Evolutionary conservation across 192 early-diverging fungal genomes (phyloP).

Genomic region (Phlyctochytrium planicorne): DNA sequence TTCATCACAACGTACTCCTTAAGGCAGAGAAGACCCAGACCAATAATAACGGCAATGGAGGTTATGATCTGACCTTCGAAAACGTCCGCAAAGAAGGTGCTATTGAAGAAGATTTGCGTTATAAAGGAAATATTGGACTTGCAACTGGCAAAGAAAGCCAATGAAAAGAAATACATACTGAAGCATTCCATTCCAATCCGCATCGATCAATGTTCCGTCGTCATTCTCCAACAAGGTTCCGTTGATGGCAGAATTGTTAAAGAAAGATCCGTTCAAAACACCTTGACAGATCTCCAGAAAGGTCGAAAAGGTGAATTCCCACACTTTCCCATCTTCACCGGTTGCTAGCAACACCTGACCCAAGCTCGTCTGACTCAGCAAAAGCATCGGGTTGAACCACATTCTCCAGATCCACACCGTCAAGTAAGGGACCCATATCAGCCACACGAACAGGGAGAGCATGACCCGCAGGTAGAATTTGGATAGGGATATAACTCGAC

Average conservation of each 20-base stretch:
- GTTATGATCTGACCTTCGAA: slow-evolving; percentile 87
- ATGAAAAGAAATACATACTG: slow-evolving; percentile 1
- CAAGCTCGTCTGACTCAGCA: slow-evolving; percentile 9
- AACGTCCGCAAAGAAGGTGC: slow-evolving; percentile 44
- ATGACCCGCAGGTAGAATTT: slow-evolving; percentile 55
- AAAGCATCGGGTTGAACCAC: slow-evolving; percentile 55
- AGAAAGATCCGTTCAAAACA: neutral
- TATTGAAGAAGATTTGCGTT: too few species aligned
- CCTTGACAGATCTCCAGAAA: neutral
- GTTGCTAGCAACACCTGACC: neutral
- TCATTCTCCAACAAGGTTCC: neutral
- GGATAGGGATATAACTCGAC: neutral
- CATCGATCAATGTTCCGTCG: neutral
- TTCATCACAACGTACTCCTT: slow-evolving; percentile 86
- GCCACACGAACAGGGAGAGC: slow-evolving; percentile 72
- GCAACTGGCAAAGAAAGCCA: too few species aligned
- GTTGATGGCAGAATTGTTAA: neutral
- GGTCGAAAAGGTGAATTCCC: neutral
- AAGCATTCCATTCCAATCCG: neutral
- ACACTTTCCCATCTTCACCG: neutral
- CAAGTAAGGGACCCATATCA: slow-evolving; percentile 76
- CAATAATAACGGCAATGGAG: slow-evolving; percentile 70
- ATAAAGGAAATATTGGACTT: too few species aligned
- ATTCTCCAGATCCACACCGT: slow-evolving; percentile 82
- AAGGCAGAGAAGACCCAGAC: slow-evolving; percentile 77